Evolutionary conservation across 169 alveolate genomes (phyloP).

Genomic region (Plasmodium vinckei): DNA sequence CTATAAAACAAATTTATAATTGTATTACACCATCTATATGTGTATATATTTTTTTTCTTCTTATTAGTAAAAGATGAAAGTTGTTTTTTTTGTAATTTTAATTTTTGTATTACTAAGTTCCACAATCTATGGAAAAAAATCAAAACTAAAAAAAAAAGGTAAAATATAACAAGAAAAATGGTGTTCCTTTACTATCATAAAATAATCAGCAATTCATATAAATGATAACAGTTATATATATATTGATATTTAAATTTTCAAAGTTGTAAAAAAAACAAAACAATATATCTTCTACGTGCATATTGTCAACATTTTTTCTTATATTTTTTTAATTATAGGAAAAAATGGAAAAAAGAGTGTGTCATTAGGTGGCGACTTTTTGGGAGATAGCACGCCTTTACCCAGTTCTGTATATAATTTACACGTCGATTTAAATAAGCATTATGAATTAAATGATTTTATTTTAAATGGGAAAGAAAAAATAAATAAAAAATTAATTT

Average conservation of each 20-base stretch:
- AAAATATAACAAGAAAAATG: conserved; percentile 1
- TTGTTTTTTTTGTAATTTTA: conserved; percentile 20
- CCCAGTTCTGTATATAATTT: conserved; percentile 73
- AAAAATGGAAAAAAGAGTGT: conserved; percentile 64
- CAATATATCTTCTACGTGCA: not conserved
- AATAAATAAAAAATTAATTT: conserved; percentile 52
- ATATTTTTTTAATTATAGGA: conserved; percentile 32
- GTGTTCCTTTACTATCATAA: not conserved
- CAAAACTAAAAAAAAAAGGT: conserved; percentile 62
- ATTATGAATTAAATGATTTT: conserved; percentile 56
- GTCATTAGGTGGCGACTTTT: conserved; percentile 69
- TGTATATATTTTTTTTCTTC: conserved; percentile 3
- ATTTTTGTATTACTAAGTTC: conserved; percentile 51
- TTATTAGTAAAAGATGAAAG: conserved; percentile 17
- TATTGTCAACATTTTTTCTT: conserved; percentile 9
- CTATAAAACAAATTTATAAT: conserved; percentile 9
- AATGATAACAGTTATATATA: not conserved
- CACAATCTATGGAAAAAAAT: conserved; percentile 37
- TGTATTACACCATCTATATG: not conserved
- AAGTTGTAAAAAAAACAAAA: conserved; percentile 9
- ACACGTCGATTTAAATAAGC: conserved; percentile 62
- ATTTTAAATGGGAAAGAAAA: conserved; percentile 43
- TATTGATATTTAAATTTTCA: not conserved
- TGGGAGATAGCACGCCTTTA: conserved; percentile 72
- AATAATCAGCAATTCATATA: not conserved